These are phyloP conservation scores for Microthyrium microscopicum DNA, from an alignment of 2,329 filamentous ascomycete genomes.

Conservation along the genomic window DNA sequence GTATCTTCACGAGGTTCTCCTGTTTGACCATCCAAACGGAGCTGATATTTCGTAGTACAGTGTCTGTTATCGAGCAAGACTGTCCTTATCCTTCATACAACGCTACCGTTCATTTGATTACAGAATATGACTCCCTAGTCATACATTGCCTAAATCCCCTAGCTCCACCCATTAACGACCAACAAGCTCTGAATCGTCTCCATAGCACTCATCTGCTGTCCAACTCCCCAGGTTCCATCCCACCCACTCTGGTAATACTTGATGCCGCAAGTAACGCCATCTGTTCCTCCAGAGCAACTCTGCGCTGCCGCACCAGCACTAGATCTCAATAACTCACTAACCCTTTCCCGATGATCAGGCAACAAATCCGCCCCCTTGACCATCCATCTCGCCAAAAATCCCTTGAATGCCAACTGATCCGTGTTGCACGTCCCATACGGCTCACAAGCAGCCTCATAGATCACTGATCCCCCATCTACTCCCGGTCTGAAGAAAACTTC, in stretches of 20 bases:
- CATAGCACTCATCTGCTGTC: constrained; percentile 27
- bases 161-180: too few species aligned
- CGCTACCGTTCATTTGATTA: too few species aligned
- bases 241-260: constrained; percentile 28
- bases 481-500: constrained; percentile 37
- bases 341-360: constrained; percentile 23
- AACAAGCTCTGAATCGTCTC: constrained; percentile 29
- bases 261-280: constrained; percentile 25
- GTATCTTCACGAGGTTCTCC: too few species aligned
- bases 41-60: too few species aligned
- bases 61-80: too few species aligned
- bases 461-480: constrained; percentile 34
- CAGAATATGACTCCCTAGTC: too few species aligned
- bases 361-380: constrained; percentile 27
- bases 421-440: constrained; percentile 42
- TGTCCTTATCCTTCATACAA: too few species aligned
- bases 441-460: constrained; percentile 55
- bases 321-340: constrained; percentile 22
- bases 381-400: constrained; percentile 52
- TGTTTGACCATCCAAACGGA: too few species aligned
- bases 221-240: constrained; percentile 25
- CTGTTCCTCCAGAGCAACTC: constrained; percentile 24
- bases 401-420: constrained; percentile 63
- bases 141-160: too few species aligned
- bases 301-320: constrained; percentile 27